Evolutionary conservation across 208 protist genomes (phyloP), one percentile per base, ranked within the genome.

Genomic region (Acanthamoeba royreba): DNA sequence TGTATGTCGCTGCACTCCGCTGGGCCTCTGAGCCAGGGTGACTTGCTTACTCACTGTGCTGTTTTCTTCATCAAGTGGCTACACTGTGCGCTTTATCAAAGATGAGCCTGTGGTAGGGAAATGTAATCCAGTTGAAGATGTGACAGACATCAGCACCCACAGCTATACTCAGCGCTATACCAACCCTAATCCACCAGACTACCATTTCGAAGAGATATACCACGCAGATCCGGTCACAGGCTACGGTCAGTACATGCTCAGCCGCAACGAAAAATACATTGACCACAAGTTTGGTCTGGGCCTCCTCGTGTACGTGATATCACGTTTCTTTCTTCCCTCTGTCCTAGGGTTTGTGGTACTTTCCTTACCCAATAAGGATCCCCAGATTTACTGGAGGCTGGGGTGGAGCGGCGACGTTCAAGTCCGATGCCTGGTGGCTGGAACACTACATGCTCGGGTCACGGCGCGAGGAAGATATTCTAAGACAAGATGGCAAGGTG

Each of bases 381-480:
- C n/a, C n/a, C n/a, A 83, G 72, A 25, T 52, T 83, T n/a, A 35
- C 40, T 0, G 7, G 2, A 11, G 19, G 42, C 42, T 83, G 72
- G 72, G 72, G 72, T 25, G 72, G 17, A 1, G 28, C 1, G 7
- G 7, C 7, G 4, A 53, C 43, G 42, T 83, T 83, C 42, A 83
- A 15, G 72, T 52, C 40, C 72, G 72, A 83, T 31, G 42, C n/a
- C 42, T 83, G 72, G 72, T 83, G 72, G 72, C 72, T 83, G 11
- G 72, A 83, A 40, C 72, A 83, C 72, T 83, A 83, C 72, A 83
- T 52, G 40, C 45, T 83, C 72, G 72, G 72, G 42, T 83, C 72
- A 43, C 72, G 42, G 9, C 72, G 42, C 72, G 42, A 47, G 42
- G 72, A 83, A 43, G 72, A 83, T n/a, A 8, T 83, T 17, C 22